A percentile compares a stretch with the other conserved stretches of the same genome.
Evolutionary conservation across 768 basidiomycete species (phyloP).

Genomic region (Trametes gibbosa): DNA sequence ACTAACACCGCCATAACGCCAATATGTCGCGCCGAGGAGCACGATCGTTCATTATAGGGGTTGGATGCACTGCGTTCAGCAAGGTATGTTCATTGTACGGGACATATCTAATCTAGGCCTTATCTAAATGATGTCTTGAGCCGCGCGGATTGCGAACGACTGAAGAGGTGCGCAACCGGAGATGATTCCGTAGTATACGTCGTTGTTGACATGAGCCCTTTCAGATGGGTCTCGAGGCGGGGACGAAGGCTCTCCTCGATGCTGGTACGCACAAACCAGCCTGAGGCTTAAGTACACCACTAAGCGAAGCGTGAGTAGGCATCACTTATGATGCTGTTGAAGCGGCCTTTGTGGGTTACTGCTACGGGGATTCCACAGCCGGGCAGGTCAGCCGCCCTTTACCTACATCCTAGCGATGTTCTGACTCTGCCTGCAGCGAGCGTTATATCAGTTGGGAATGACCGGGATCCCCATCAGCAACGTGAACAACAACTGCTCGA

Average conservation of each 20-base stretch:
- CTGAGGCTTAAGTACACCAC: not conserved
- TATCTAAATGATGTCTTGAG: slow-evolving; percentile 34
- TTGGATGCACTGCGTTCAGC: slow-evolving; percentile 74
- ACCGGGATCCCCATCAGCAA: slow-evolving; percentile 83
- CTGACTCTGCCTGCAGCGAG: slow-evolving; percentile 43
- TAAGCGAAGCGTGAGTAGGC: slow-evolving; percentile 40
- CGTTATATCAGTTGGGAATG: slow-evolving; percentile 80
- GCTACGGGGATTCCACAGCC: slow-evolving; percentile 76
- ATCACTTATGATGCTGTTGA: slow-evolving; percentile 77
- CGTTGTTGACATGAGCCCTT: not conserved
- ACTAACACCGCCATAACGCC: not conserved
- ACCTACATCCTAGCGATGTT: not conserved
- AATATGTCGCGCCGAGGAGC: slow-evolving; percentile 21
- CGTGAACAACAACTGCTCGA: slow-evolving; percentile 87
- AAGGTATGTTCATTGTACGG: slow-evolving; percentile 46
- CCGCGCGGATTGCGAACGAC: slow-evolving; percentile 64
- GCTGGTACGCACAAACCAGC: slow-evolving; percentile 47
- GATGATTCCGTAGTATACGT: not conserved
- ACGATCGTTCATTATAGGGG: slow-evolving; percentile 63
- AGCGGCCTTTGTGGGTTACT: slow-evolving; percentile 73
- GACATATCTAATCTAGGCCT: not conserved
- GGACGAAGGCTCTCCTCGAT: slow-evolving; percentile 83
- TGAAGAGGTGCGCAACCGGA: slow-evolving; percentile 54
- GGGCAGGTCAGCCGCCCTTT: slow-evolving; percentile 52
- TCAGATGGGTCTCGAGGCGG: slow-evolving; percentile 85